Conservation (phyloP, 306 rosid species). For the Fagus sylvatica region DNA sequence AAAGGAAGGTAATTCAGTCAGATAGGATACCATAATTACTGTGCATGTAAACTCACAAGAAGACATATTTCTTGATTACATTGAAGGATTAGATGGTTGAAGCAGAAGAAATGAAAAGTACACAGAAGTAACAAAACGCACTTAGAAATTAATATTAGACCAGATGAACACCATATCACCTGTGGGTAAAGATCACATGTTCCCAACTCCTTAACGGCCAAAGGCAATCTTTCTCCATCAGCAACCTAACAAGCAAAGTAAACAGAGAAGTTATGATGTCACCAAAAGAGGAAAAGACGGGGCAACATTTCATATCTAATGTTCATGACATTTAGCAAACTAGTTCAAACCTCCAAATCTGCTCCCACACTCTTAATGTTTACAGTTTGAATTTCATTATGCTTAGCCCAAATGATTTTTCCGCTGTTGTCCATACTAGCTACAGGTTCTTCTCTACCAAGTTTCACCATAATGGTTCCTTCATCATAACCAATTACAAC, state of each 20-base stretch:
- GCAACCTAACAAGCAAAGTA: slow-evolving; percentile 61
- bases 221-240: slow-evolving; percentile 96
- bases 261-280: slow-evolving; percentile 10
- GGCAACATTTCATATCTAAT: slow-evolving; percentile 10
- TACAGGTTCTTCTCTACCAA: slow-evolving; percentile 97
- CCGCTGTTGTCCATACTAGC: slow-evolving; percentile 99
- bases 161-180: slow-evolving; percentile 45
- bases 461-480: slow-evolving; percentile 98
- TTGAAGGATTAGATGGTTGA: slow-evolving; percentile 1
- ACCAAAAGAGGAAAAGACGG: slow-evolving; percentile 1
- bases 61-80: not conserved
- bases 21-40: not conserved
- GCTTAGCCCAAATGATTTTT: slow-evolving; percentile 97
- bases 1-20: not conserved
- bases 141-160: slow-evolving; percentile 12
- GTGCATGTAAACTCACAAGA: slow-evolving; percentile 13
- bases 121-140: slow-evolving; percentile 16
- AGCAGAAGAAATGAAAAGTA: slow-evolving; percentile 8
- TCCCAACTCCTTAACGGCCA: slow-evolving; percentile 97
- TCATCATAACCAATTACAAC: slow-evolving; percentile 99
- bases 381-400: slow-evolving; percentile 95
- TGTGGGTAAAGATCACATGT: slow-evolving; percentile 99
- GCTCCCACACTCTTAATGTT: slow-evolving; percentile 95
- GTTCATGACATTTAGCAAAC: not conserved
- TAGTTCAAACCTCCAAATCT: slow-evolving; percentile 72